Evolutionary conservation across 331 rosid genomes (phyloP), one percentile per base, ranked within the genome.

Genomic region (Prunus yedoensis): DNA sequence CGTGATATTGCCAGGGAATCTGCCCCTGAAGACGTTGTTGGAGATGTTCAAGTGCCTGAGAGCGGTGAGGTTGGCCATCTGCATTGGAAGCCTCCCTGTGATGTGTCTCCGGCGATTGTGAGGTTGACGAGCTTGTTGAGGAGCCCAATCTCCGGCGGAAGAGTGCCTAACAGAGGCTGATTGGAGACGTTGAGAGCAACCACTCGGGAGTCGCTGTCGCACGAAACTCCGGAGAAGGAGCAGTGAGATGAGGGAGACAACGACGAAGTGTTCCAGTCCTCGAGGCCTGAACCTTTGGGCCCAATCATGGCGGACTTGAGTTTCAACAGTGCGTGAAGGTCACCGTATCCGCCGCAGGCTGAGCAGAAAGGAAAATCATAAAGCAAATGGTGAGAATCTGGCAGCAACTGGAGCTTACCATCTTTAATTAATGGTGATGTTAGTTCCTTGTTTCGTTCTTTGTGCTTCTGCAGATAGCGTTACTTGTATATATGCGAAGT

Each of bases 261-360:
- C 0, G 85, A 75, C 2, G 79, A 10, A 0, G 90, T 76, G 83
- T 69, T 23, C 99, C 99, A 92, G 70, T 92, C 88, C 0, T 65
- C 11, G 8, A 95, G 72, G 13, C 75, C 79, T 0, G 79, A 79
- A 65, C 88, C 85, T 57, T 68, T 81, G 4, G 74, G 66, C 17
- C 83, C 88, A 45, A 82, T 83, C 86, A 92, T 62, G 71, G 92
- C 76, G 12, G 75, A 66, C 74, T 90, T 95, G 32, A 95, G 87
- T 81, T 83, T 87, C 74, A 95, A 78, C 56, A 95, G 84, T 0
- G 81, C 85, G 16, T 92, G 83, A 35, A 92, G 78, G 50, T 95
- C 99, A 25, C 68, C 72, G 71, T 76, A 52, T 3, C 91, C 75
- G 15, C 73, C 65, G 9, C 68, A 16, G 18, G 80, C 21, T 0